A percentile compares a stretch with the other conserved stretches of the same genome.
These are phyloP conservation scores for Mycena filopes DNA, from an alignment of 768 basidiomycete species.

Conservation along the genomic window DNA sequence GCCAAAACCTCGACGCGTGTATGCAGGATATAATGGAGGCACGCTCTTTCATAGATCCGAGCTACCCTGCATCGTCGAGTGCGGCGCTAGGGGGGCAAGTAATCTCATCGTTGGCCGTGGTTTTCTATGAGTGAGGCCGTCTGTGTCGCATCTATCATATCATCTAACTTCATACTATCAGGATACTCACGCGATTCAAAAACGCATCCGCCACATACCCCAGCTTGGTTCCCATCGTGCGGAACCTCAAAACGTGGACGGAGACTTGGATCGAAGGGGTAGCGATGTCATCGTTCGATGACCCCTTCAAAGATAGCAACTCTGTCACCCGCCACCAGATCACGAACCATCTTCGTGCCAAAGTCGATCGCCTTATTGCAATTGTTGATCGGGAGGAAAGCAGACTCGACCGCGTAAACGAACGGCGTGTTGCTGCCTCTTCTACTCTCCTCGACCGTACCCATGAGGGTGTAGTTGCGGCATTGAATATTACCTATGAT, in stretches of 20 bases:
- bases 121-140: conserved; percentile 62
- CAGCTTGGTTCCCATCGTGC: conserved; percentile 51
- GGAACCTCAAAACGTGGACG: conserved; percentile 57
- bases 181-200: conserved; percentile 63
- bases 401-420: conserved; percentile 41
- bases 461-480: conserved; percentile 49
- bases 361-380: conserved; percentile 47
- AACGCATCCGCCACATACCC: conserved; percentile 60
- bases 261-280: conserved; percentile 59
- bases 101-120: conserved; percentile 55
- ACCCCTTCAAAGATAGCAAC: conserved; percentile 48
- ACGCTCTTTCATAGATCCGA: conserved; percentile 48
- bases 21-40: conserved; percentile 50
- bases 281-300: conserved; percentile 53
- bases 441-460: not conserved
- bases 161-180: conserved; percentile 2
- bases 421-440: conserved; percentile 23
- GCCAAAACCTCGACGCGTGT: conserved; percentile 50
- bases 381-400: conserved; percentile 65
- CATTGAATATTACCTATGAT: conserved; percentile 56
- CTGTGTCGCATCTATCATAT: conserved; percentile 26
- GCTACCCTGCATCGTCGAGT: not conserved
- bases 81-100: conserved; percentile 52
- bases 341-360: conserved; percentile 46
- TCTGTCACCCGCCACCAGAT: conserved; percentile 49